Conservation (phyloP, 441 rosid genomes). For the Sinapis alba region DNA sequence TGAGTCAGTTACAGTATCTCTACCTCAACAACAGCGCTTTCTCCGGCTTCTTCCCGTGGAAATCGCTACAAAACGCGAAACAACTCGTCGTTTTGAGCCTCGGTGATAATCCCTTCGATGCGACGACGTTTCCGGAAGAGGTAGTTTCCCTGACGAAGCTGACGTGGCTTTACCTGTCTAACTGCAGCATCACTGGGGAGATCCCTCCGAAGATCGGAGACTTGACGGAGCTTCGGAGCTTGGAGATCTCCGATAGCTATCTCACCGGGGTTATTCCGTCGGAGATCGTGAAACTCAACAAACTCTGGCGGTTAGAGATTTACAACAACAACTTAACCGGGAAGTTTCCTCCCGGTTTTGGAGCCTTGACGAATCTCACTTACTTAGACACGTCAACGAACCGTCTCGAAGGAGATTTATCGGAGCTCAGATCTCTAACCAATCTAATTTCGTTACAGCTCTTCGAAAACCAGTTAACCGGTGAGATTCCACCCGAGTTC, state of each 20-base stretch:
- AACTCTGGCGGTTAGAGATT: conserved; percentile 76
- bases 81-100: conserved; percentile 56
- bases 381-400: conserved; percentile 69
- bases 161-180: conserved; percentile 64
- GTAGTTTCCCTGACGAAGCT: conserved; percentile 55
- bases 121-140: conserved; percentile 53
- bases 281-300: conserved; percentile 59
- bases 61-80: conserved; percentile 56
- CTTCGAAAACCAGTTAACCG: conserved; percentile 59
- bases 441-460: conserved; percentile 74
- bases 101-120: conserved; percentile 73
- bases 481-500: conserved; percentile 75
- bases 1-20: conserved; percentile 55
- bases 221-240: conserved; percentile 56
- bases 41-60: conserved; percentile 76
- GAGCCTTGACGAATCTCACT: conserved; percentile 65
- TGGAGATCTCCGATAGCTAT: conserved; percentile 61
- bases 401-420: conserved; percentile 61
- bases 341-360: conserved; percentile 65
- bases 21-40: conserved; percentile 65
- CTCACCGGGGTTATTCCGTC: conserved; percentile 67
- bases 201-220: conserved; percentile 69
- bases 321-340: conserved; percentile 64
- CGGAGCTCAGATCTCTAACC: conserved; percentile 57
- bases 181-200: conserved; percentile 61